Conservation (phyloP, 2,329 filamentous ascomycete genomes). For the Neonectria ditissima region DNA sequence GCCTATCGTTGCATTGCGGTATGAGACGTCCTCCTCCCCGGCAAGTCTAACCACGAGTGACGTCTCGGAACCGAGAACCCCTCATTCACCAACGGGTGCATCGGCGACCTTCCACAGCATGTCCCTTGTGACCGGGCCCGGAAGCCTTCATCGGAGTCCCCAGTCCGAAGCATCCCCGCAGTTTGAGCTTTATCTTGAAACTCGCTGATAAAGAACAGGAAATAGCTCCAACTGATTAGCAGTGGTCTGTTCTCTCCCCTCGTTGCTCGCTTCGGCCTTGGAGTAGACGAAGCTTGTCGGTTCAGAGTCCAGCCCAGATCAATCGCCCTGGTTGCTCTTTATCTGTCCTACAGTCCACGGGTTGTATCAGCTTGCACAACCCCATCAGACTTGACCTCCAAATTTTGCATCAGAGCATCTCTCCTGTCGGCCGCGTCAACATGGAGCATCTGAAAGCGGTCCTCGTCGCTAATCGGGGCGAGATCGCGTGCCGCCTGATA, state of each 20-base stretch:
- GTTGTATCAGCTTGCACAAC: not conserved
- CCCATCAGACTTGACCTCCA: not conserved
- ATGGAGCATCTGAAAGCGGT: constrained; percentile 44
- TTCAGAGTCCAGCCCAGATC: not conserved
- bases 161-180: constrained; percentile 14
- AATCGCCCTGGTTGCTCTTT: constrained; percentile 11
- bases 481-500: constrained; percentile 63
- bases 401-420: not conserved
- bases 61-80: not conserved
- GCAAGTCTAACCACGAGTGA: not conserved
- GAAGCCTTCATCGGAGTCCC: constrained; percentile 4
- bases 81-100: not conserved
- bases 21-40: not conserved
- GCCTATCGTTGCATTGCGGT: not conserved
- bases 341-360: not conserved
- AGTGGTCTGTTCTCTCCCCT: constrained; percentile 10
- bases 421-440: not conserved
- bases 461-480: constrained; percentile 70
- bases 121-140: constrained; percentile 9
- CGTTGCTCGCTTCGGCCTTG: not conserved
- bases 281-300: not conserved
- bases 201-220: constrained; percentile 10
- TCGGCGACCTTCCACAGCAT: not conserved
- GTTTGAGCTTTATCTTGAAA: constrained; percentile 12
- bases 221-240: constrained; percentile 8